Evolutionary conservation across 1,284 basidiomycete species (phyloP).

Genomic region (Calocybe gambosa): DNA sequence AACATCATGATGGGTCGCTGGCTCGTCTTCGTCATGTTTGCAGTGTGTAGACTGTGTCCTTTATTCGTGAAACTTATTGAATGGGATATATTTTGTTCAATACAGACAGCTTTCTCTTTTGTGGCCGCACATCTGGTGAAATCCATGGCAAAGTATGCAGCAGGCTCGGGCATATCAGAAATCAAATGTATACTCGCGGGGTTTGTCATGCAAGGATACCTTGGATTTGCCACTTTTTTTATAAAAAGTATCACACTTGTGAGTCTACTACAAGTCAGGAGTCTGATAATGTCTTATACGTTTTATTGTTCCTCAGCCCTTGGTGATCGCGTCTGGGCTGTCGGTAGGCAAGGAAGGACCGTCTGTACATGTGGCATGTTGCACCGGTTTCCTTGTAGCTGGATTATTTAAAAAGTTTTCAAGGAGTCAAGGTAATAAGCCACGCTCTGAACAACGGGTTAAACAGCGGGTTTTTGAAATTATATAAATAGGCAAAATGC

Average conservation of each 20-base stretch:
- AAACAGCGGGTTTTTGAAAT: neutral
- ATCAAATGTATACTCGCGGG: conserved; percentile 98
- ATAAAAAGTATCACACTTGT: conserved; percentile 92
- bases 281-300: neutral
- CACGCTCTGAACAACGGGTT: no score
- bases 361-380: conserved; percentile 95
- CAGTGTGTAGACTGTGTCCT: conserved; percentile 49
- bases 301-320: conserved; percentile 52
- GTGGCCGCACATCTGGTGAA: conserved; percentile 85
- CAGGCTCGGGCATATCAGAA: conserved; percentile 97
- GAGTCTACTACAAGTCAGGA: conserved; percentile 26
- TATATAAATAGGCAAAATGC: conserved; percentile 73
- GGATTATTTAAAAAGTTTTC: conserved; percentile 79
- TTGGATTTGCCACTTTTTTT: conserved; percentile 83
- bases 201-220: conserved; percentile 94
- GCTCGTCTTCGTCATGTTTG: conserved; percentile 84
- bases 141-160: conserved; percentile 89
- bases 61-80: neutral
- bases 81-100: neutral
- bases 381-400: conserved; percentile 86
- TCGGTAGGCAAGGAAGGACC: conserved; percentile 99
- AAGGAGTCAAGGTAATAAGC: conserved; percentile 81
- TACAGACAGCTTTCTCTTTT: conserved; percentile 73
- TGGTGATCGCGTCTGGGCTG: conserved; percentile 96
- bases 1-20: conserved; percentile 70